Evolutionary conservation across 2,329 filamentous ascomycete species (phyloP), one percentile per base, ranked within the genome.

Genomic region (Neonectria punicea): DNA sequence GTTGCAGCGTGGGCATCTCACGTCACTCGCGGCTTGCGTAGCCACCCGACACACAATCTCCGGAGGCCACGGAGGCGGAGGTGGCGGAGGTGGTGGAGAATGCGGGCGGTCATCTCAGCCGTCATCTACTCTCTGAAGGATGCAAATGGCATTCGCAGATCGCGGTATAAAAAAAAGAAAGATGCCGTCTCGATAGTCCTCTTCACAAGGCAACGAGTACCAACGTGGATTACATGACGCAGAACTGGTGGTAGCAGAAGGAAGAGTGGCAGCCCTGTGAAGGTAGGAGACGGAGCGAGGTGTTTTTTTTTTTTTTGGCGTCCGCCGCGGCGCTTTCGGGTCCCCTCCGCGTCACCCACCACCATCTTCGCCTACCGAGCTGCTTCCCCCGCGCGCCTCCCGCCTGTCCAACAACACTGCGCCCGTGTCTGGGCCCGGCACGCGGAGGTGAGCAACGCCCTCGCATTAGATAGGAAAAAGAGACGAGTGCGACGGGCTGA

Each of bases 281-380:
- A 39, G 36, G 36, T 39, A 16, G 36, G 25, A 22, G n/a, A 30
- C 41, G 56, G 46, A 58, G 47, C 36, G 49, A 46, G n/a, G 28
- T 25, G 14, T 14, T 30, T 30, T 30, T 30, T 32, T 44, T 32
- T 39, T 47, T 60, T 53, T 28, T 39, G 49, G 43, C 57, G 47
- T 41, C 22, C 28, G 49, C 39, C 49, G 57, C 57, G 39, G 57
- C 49, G 28, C 44, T 53, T 41, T 53, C 49, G 57, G 57, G 49
- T 7, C 49, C 57, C 57, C 36, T 60, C 57, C 57, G 57, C 57
- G 49, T 60, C 57, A 60, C 57, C 49, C 49, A 25, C 39, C 39
- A 32, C 13, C 7, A 53, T 11, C 32, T 53, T 53, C 25, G 16
- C 34, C 34, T 28, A 13, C 51, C 49, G 49, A 18, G 28, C 20